Evolutionary conservation across 306 rosid genomes (phyloP).

Genomic region (Rosa persica): DNA sequence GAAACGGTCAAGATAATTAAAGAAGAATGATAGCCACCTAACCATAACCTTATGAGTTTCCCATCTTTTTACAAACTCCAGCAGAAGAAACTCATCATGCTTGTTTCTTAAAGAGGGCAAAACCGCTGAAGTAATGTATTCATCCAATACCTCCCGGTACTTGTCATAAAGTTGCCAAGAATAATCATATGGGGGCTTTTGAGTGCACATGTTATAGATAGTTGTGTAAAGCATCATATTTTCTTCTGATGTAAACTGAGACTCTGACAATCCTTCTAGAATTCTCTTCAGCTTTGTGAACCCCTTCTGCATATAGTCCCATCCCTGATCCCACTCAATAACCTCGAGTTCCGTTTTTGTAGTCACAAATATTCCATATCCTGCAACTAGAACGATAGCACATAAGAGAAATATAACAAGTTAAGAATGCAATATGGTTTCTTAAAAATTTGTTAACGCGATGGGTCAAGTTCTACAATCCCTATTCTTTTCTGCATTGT

Average conservation of each 20-base stretch:
- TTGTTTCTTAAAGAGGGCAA: conserved; percentile 54
- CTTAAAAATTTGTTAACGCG: neutral
- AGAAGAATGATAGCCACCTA: conserved; percentile 37
- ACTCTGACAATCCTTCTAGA: conserved; percentile 17
- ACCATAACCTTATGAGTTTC: conserved; percentile 39
- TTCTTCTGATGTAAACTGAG: conserved; percentile 18
- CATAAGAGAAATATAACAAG: neutral
- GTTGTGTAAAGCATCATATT: conserved; percentile 28
- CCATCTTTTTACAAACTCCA: conserved; percentile 71
- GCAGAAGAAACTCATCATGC: conserved; percentile 62
- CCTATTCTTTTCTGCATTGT: neutral
- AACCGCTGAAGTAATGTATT: conserved; percentile 40
- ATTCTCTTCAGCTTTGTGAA: conserved; percentile 37
- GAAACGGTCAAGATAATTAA: conserved; percentile 39
- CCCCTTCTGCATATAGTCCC: conserved; percentile 22
- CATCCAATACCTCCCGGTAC: conserved; percentile 31
- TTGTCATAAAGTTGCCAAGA: conserved; percentile 48
- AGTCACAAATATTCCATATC: conserved; percentile 7
- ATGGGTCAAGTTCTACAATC: neutral
- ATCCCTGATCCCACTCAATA: conserved; percentile 20
- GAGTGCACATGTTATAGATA: conserved; percentile 53
- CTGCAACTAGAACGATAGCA: conserved; percentile 1
- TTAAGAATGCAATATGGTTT: neutral
- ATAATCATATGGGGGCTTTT: conserved; percentile 40
- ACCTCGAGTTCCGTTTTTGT: neutral